Base-by-base conservation (phyloP, 257 asterid genomes). In the Ophiorrhiza pumila region DNA sequence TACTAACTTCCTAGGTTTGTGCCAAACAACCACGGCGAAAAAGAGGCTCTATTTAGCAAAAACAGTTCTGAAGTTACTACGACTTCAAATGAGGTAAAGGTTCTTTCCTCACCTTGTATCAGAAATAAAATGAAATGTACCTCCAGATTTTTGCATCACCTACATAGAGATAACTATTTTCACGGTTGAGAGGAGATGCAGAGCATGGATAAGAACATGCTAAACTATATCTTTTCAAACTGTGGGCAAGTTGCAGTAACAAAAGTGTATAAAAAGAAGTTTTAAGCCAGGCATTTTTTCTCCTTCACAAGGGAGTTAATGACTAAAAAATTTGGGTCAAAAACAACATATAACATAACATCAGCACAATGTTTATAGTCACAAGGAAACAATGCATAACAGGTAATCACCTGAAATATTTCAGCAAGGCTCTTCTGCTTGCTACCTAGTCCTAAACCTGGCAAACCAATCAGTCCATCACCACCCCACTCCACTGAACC, bases 391-490 rank as follows among this genome's bases (percentile, higher is more conserved):
- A n/a, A n/a, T n/a, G n/a, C n/a, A n/a, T 76, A 37, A 61, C 41
- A 68, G 11, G 59, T 41, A 80, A 72, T 64, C 77, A 93, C 98
- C 94, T 94, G 91, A 84, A 91, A 91, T 71, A 89, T 88, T 77
- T 88, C 91, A 37, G 89, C 95, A 61, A 93, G 78, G 79, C 97
- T 93, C 89, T 87, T 93, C 77, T 91, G 95, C 66, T 88, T 89
- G 87, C 83, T 74, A 61, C 93, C 94, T 57, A 88, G 71, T 43
- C 92, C 96, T 79, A 91, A 70, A 46, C 95, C 98, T 34, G 96
- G 96, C 85, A 92, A 84, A 34, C 97, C 98, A 80, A 91, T 93
- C 71, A 93, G 96, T 25, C 98, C 98, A 84, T 91, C 96, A 18
- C 89, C 90, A 57, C 89, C 96, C 98, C 97, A 93, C 65, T 91